These are phyloP conservation scores for Xylariaceae sp. DNA, from an alignment of 2,329 filamentous ascomycete genomes.

Conservation along the genomic window DNA sequence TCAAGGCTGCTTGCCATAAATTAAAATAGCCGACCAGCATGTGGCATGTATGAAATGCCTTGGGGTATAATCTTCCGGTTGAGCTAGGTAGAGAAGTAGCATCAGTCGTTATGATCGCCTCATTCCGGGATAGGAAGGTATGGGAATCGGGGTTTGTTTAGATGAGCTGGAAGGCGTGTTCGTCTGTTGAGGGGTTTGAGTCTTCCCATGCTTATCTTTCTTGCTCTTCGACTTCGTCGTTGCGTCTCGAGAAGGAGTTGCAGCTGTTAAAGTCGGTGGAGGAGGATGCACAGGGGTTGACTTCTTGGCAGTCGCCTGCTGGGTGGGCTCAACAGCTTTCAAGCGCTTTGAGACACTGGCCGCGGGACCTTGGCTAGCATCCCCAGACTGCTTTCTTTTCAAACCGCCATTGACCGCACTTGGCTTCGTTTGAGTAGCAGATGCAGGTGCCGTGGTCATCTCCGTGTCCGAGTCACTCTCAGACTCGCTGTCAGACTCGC, in stretches of 20 bases:
- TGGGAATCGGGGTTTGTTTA: constrained; percentile 27
- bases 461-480: constrained; percentile 43
- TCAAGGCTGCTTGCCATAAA: too few relatives aligned
- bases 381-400: constrained; percentile 39
- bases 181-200: constrained; percentile 18
- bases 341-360: constrained; percentile 29
- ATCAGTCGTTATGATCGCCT: constrained; percentile 19
- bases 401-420: constrained; percentile 15
- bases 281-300: constrained; percentile 34
- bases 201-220: constrained; percentile 30
- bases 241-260: constrained; percentile 18
- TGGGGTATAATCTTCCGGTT: too few relatives aligned
- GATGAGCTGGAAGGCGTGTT: constrained; percentile 5
- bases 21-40: too few relatives aligned
- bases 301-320: constrained; percentile 25
- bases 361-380: constrained; percentile 17
- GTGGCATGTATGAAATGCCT: too few relatives aligned
- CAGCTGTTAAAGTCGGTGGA: constrained; percentile 14
- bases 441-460: constrained; percentile 33
- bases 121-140: constrained; percentile 24
- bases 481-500: constrained; percentile 43
- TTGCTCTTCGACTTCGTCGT: constrained; percentile 26
- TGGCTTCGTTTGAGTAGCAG: constrained; percentile 16
- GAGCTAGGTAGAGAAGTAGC: not conserved
- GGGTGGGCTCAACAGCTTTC: constrained; percentile 17